phyloP scores from a whole-genome alignment of 768 basidiomycete genomes.

The Leccinum broughii region DNA sequence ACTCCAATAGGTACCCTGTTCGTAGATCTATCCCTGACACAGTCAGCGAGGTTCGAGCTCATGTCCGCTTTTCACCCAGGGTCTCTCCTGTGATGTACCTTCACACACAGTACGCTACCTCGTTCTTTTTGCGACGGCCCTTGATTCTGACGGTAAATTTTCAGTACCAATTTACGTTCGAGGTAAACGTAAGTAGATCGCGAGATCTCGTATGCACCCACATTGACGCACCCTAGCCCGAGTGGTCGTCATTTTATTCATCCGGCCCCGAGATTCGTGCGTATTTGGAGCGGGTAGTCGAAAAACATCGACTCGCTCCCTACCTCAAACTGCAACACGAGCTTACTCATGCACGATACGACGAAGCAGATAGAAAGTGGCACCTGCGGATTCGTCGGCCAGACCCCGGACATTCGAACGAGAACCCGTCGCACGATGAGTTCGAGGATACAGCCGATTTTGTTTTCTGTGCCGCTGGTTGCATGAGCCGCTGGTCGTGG shows the following conservation, averaged over 20 bases:
- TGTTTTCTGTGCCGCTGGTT: neutral
- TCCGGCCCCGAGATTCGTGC: slow-evolving; percentile 57
- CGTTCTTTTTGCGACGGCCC: neutral
- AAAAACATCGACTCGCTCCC: slow-evolving; percentile 53
- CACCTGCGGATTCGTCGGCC: slow-evolving; percentile 45
- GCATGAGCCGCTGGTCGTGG: neutral
- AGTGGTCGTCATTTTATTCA: slow-evolving; percentile 62
- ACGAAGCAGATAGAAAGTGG: slow-evolving; percentile 57
- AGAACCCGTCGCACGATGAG: slow-evolving; percentile 28
- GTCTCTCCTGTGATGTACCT: slow-evolving; percentile 61
- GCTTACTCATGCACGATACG: slow-evolving; percentile 50
- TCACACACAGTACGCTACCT: slow-evolving; percentile 47
- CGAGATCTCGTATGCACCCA: neutral
- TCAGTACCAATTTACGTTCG: slow-evolving; percentile 62
- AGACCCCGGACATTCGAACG: slow-evolving; percentile 6
- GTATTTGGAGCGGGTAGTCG: slow-evolving; percentile 53
- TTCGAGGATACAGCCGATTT: neutral
- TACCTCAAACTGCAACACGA: slow-evolving; percentile 59
- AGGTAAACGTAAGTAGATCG: slow-evolving; percentile 41
- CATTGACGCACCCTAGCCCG: neutral
- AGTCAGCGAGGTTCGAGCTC: neutral
- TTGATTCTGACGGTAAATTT: neutral
- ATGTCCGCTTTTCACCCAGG: slow-evolving; percentile 30
- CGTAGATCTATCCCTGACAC: slow-evolving; percentile 18
- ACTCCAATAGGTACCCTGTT: slow-evolving; percentile 52